Evolutionary conservation across 139 green algal genomes (phyloP).

Genomic region (Limnomonas spitsbergensis): DNA sequence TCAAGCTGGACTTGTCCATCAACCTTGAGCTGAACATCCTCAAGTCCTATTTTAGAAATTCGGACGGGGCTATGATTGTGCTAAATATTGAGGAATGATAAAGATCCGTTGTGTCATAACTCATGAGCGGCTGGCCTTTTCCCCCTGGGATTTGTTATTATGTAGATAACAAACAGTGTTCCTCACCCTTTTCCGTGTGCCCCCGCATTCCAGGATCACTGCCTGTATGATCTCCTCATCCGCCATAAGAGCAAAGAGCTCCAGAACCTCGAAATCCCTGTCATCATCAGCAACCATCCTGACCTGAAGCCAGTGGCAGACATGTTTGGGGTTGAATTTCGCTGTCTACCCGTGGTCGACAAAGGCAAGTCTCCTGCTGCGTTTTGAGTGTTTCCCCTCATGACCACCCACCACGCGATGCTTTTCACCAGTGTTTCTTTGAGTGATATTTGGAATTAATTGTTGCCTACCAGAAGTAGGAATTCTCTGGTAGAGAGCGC

Average conservation of each 20-base stretch:
- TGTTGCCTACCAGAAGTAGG: too few species aligned
- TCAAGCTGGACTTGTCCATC: too few species aligned
- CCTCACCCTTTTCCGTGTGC: neutral
- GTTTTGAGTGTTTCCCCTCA: too few species aligned
- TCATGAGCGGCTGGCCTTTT: neutral
- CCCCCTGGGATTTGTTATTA: neutral
- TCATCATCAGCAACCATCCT: slow-evolving; percentile 76
- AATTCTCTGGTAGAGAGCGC: too few species aligned
- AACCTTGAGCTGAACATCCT: too few species aligned
- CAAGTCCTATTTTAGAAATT: too few species aligned
- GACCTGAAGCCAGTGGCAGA: slow-evolving; percentile 54
- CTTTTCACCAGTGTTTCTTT: neutral
- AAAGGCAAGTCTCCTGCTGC: neutral
- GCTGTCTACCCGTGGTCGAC: slow-evolving; percentile 36
- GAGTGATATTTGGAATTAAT: neutral
- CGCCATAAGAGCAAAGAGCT: slow-evolving; percentile 59
- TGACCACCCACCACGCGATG: too few species aligned
- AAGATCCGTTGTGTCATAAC: neutral
- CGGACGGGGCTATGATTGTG: neutral
- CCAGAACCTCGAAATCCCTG: slow-evolving; percentile 51
- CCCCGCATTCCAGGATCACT: slow-evolving; percentile 63
- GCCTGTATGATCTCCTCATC: slow-evolving; percentile 81
- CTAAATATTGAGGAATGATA: neutral
- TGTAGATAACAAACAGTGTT: neutral
- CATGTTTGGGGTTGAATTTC: slow-evolving; percentile 66